Percentiles rank a stretch among this genome's conserved stretches.
phyloP scores from a whole-genome alignment of 176 grass and related monocot genomes.

The Cocos nucifera region DNA sequence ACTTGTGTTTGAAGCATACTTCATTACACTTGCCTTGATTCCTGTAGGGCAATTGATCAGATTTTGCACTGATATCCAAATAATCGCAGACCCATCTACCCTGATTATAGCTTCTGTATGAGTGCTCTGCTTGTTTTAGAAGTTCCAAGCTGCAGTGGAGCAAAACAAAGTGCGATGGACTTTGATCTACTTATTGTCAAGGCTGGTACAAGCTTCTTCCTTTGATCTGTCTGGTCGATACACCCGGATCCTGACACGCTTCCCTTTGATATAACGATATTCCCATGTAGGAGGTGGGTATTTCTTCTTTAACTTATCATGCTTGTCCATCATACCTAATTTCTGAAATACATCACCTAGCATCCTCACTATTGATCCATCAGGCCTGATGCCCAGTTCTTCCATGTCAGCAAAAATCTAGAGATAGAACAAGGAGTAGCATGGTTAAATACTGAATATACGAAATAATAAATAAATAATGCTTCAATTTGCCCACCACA shows the following conservation, averaged over 20 bases:
- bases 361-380: constrained; percentile 69
- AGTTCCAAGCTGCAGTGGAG: too few species aligned
- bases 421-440: neutral
- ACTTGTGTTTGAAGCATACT: too few species aligned
- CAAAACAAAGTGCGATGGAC: too few species aligned
- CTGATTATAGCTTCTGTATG: too few species aligned
- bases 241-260: constrained; percentile 65
- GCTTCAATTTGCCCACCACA: neutral
- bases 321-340: constrained; percentile 84
- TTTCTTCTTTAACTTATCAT: constrained; percentile 70
- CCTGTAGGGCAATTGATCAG: too few species aligned
- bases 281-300: constrained; percentile 81
- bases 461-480: too few species aligned
- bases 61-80: too few species aligned
- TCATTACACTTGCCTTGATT: too few species aligned
- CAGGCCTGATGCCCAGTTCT: constrained; percentile 77
- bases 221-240: constrained; percentile 23
- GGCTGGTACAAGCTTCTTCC: neutral
- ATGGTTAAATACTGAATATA: neutral
- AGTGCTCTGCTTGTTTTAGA: too few species aligned
- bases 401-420: constrained; percentile 98
- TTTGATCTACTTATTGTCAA: too few species aligned
- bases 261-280: constrained; percentile 75
- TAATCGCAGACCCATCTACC: too few species aligned
- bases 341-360: constrained; percentile 69